Percentiles rank a stretch among this genome's conserved stretches.
These are phyloP conservation scores for Aspergillus udagawae DNA, from an alignment of 2,329 filamentous ascomycete genomes.

Conservation along the genomic window DNA sequence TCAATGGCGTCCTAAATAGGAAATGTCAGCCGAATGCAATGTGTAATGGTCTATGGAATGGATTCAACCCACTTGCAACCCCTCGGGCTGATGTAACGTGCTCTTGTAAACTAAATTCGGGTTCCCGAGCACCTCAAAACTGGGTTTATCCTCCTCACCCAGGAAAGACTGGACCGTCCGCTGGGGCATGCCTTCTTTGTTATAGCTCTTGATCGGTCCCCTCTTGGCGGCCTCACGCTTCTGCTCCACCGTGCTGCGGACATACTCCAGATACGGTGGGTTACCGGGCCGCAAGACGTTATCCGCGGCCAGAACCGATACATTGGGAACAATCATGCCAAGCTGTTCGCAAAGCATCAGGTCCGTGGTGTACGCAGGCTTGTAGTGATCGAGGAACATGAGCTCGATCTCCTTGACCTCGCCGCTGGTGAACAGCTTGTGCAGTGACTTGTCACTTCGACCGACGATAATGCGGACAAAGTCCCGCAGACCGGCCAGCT, in stretches of 20 bases:
- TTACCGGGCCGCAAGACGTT: conserved; percentile 44
- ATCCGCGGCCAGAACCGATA: conserved; percentile 44
- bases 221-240: conserved; percentile 49
- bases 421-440: conserved; percentile 54
- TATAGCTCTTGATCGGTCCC: conserved; percentile 13
- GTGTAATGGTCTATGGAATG: not conserved
- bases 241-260: conserved; percentile 59
- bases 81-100: conserved; percentile 27
- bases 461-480: conserved; percentile 69
- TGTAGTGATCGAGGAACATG: conserved; percentile 77
- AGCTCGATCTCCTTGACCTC: conserved; percentile 61
- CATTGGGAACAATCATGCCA: conserved; percentile 56
- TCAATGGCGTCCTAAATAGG: conserved; percentile 28
- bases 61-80: conserved; percentile 19
- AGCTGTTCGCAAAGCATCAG: conserved; percentile 73
- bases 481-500: conserved; percentile 68
- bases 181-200: conserved; percentile 18
- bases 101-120: conserved; percentile 65
- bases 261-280: conserved; percentile 56
- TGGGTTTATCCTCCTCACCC: conserved; percentile 20
- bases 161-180: conserved; percentile 22
- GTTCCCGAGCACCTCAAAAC: conserved; percentile 48
- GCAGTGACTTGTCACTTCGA: conserved; percentile 62
- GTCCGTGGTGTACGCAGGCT: conserved; percentile 70
- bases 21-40: conserved; percentile 1